A percentile compares a stretch with the other conserved stretches of the same genome.
These are phyloP conservation scores for Mycena latifolia DNA, from an alignment of 768 basidiomycete genomes.

Conservation along the genomic window DNA sequence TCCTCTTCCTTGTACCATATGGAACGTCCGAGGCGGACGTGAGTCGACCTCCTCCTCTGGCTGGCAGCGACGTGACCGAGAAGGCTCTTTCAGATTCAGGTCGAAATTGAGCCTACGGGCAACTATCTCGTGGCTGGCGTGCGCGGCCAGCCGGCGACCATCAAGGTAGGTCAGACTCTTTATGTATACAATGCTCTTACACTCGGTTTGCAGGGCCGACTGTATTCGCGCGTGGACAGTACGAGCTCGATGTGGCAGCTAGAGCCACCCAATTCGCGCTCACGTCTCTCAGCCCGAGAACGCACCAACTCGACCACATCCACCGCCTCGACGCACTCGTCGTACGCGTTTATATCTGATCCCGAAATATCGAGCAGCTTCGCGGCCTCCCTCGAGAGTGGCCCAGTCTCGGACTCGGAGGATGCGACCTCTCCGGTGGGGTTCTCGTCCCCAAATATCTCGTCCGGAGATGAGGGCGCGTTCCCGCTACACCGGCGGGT, in stretches of 20 bases:
- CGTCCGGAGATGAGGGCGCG: constrained; percentile 67
- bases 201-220: constrained; percentile 65
- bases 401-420: constrained; percentile 78
- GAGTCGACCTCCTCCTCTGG: constrained; percentile 36
- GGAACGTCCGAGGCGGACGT: constrained; percentile 80
- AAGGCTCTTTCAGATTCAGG: constrained; percentile 28
- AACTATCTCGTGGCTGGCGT: constrained; percentile 81
- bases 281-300: constrained; percentile 69
- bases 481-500: constrained; percentile 39
- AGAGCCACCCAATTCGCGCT: constrained; percentile 65
- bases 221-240: constrained; percentile 79
- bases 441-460: constrained; percentile 71
- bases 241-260: constrained; percentile 83
- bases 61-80: background rate
- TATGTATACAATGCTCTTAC: constrained; percentile 1
- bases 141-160: constrained; percentile 73
- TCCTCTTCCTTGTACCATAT: constrained; percentile 64
- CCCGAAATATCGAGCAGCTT: constrained; percentile 89
- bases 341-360: constrained; percentile 87
- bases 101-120: constrained; percentile 63
- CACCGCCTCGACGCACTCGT: constrained; percentile 82
- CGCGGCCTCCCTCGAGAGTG: constrained; percentile 84
- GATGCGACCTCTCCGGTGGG: constrained; percentile 71
- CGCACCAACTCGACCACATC: constrained; percentile 83
- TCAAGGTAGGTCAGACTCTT: constrained; percentile 67